These are phyloP conservation scores for Xylaria sp. DNA, from an alignment of 2,329 filamentous ascomycete species.

Conservation along the genomic window DNA sequence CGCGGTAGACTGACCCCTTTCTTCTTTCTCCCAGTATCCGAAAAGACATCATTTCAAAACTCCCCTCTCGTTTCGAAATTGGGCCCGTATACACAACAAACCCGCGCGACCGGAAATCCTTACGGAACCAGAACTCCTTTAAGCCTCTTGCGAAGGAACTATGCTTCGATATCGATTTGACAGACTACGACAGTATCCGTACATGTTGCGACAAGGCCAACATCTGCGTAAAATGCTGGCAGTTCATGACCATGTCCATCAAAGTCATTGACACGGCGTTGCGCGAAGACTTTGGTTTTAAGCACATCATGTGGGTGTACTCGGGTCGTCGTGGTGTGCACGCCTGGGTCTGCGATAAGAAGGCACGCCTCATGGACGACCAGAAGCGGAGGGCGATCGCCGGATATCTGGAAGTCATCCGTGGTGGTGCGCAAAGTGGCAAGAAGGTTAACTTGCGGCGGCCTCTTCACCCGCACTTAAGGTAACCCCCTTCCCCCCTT, in stretches of 20 bases:
- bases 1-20: constrained; percentile 6
- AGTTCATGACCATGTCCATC: constrained; percentile 96
- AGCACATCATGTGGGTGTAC: constrained; percentile 97
- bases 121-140: constrained; percentile 72
- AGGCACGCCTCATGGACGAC: constrained; percentile 79
- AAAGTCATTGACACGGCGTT: constrained; percentile 84
- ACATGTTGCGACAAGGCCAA: constrained; percentile 92
- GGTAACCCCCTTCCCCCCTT: constrained; percentile 40
- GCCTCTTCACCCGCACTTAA: constrained; percentile 84
- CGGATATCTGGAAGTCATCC: constrained; percentile 84
- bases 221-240: constrained; percentile 92
- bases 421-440: constrained; percentile 75
- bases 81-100: constrained; percentile 95
- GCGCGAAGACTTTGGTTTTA: constrained; percentile 91
- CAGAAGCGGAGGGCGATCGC: constrained; percentile 78
- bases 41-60: constrained; percentile 82
- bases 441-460: constrained; percentile 81
- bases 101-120: constrained; percentile 83
- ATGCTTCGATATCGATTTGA: constrained; percentile 99
- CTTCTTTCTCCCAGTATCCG: constrained; percentile 55
- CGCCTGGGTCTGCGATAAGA: constrained; percentile 95
- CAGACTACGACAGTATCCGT: constrained; percentile 94
- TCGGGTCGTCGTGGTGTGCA: constrained; percentile 93
- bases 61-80: constrained; percentile 95
- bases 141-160: constrained; percentile 86